phyloP scores from a whole-genome alignment of 768 basidiomycete genomes.

The Lyophyllum atratum region DNA sequence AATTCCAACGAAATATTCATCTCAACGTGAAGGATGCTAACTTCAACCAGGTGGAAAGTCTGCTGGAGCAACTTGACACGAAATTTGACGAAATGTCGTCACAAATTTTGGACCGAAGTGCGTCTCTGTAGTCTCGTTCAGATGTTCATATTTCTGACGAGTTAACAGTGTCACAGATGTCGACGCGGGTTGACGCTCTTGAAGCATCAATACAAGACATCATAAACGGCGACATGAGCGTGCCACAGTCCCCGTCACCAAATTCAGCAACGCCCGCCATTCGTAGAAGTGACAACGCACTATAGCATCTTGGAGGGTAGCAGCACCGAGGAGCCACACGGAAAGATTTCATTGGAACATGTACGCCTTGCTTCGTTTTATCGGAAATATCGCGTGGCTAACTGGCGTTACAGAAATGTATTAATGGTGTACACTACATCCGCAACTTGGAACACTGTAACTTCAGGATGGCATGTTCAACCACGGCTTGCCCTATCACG shows the following conservation, averaged over 20 bases:
- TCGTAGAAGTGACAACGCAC: slow-evolving; percentile 38
- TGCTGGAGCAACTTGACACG: slow-evolving; percentile 84
- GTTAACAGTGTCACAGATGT: slow-evolving; percentile 86
- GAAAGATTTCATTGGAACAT: neutral
- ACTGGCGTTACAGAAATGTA: slow-evolving; percentile 1
- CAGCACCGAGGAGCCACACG: neutral
- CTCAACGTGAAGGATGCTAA: neutral
- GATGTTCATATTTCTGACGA: slow-evolving; percentile 12
- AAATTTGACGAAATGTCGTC: slow-evolving; percentile 94
- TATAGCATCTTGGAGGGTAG: slow-evolving; percentile 26
- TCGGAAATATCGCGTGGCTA: neutral
- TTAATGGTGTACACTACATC: slow-evolving; percentile 4
- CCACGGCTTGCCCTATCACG: neutral
- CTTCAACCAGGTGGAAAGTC: slow-evolving; percentile 74
- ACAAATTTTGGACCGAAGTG: slow-evolving; percentile 85
- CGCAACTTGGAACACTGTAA: neutral
- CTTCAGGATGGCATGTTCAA: neutral
- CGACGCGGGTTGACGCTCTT: slow-evolving; percentile 83
- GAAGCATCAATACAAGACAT: slow-evolving; percentile 93
- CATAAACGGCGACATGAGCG: slow-evolving; percentile 72
- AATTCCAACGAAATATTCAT: slow-evolving; percentile 30
- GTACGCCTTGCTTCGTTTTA: neutral
- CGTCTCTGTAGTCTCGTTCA: slow-evolving; percentile 28
- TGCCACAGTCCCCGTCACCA: slow-evolving; percentile 66
- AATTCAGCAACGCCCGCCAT: slow-evolving; percentile 35